phyloP scores from a whole-genome alignment of 352 stramenopile genomes.

The Globisporangium sylvaticum region DNA sequence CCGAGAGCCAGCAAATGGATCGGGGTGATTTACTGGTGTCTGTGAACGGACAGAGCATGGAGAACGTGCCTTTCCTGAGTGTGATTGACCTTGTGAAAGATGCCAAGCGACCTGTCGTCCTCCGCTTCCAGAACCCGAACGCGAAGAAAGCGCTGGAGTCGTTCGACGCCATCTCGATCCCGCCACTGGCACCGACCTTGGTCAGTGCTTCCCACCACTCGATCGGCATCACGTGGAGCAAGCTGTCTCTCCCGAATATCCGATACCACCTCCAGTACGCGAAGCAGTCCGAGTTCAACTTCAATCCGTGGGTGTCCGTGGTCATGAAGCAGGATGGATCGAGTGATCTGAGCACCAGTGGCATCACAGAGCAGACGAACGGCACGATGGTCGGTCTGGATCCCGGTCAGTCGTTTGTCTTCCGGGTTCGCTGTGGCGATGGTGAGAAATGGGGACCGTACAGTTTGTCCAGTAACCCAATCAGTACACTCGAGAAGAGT shows the following conservation, averaged over 20 bases:
- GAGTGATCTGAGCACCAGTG: conserved; percentile 34
- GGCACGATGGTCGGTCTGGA: conserved; percentile 66
- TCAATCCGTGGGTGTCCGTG: conserved; percentile 50
- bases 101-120: conserved; percentile 51
- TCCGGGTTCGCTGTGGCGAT: conserved; percentile 59
- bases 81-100: conserved; percentile 81
- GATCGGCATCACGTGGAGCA: conserved; percentile 59
- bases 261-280: conserved; percentile 68
- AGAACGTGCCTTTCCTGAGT: conserved; percentile 54
- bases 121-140: conserved; percentile 67
- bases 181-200: conserved; percentile 54
- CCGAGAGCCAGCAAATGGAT: conserved; percentile 57
- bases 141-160: conserved; percentile 38
- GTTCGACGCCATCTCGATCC: conserved; percentile 55
- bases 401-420: conserved; percentile 46
- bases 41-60: conserved; percentile 69
- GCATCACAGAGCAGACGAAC: conserved; percentile 48
- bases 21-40: conserved; percentile 69
- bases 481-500: conserved; percentile 48
- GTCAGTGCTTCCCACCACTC: conserved; percentile 60
- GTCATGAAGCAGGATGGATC: conserved; percentile 48
- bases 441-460: conserved; percentile 61
- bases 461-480: conserved; percentile 52
- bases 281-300: conserved; percentile 52
- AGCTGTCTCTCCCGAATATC: conserved; percentile 27